Base-by-base conservation (phyloP, 495 filamentous ascomycete genomes). In the Trichoderma virens region DNA sequence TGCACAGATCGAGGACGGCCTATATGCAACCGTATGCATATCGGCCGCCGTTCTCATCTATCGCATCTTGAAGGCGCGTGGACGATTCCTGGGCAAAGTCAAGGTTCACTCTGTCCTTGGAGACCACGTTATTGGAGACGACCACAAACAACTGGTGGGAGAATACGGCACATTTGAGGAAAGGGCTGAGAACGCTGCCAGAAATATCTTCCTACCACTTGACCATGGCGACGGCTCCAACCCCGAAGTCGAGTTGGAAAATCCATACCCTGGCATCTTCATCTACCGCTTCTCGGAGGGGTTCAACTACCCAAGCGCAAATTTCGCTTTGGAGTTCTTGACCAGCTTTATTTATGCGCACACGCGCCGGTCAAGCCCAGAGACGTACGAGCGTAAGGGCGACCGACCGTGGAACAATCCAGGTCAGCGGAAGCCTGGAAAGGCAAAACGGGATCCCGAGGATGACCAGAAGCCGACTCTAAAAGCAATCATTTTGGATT, bases 341-440 rank as follows among this genome's bases (percentile, higher is more conserved):
- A 85, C 90, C 14, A 70, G 76, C 14, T 83, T 83, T 67, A 90
- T 98, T 65, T 91, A 93, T 75, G 73, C 82, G 25, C 71, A 84
- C 62, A 96, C 93, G 2, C 88, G 91, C 14, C 86, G 88, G 20
- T 97, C 92, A 0, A 90, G 89, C 73, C 82, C 83, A 0, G 70
- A 84, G 41, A 72, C 79, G 0, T 92, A 85, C 68, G 72, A 75
- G 2, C 83, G 81, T 11, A 82, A 78, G 3, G 94, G 94, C 31
- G 95, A 98, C 70, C 86, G 95, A 1, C 93, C 94, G 6, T 98
- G 94, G 94, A 98, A 98, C 72, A 89, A 98, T 70, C 90, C 94
- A 0, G 94, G 92, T 38, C 89, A 91, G 41, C 83, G 83, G 18
- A 66, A 69, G 9, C 71, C 71, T 59, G 65, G 71, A 31, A 73